These are phyloP conservation scores for Goffeauzyma gilvescens DNA, from an alignment of 768 basidiomycete genomes.

Conservation along the genomic window DNA sequence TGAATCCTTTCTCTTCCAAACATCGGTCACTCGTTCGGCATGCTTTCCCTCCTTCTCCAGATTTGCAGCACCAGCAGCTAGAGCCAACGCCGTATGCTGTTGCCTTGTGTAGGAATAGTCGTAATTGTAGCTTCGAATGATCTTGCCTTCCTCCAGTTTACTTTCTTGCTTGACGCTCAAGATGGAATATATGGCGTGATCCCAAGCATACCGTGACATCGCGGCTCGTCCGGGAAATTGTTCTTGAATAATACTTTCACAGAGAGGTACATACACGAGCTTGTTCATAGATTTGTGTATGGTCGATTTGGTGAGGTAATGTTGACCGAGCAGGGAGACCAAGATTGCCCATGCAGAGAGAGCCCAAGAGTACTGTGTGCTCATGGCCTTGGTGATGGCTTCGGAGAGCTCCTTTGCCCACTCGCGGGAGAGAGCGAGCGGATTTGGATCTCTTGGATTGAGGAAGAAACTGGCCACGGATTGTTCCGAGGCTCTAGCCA, in stretches of 20 bases:
- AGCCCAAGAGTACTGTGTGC: slow-evolving; percentile 23
- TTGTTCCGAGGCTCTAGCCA: not conserved
- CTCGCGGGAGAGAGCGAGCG: not conserved
- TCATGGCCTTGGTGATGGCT: slow-evolving; percentile 18
- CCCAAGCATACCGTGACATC: slow-evolving; percentile 21
- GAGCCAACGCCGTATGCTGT: not conserved
- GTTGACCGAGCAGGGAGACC: slow-evolving; percentile 22
- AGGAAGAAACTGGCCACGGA: not conserved
- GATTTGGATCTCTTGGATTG: not conserved
- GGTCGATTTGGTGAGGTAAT: slow-evolving; percentile 16
- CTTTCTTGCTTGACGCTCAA: slow-evolving; percentile 13
- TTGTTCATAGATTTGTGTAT: slow-evolving; percentile 17
- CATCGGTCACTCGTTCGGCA: too few relatives aligned
- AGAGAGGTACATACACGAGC: slow-evolving; percentile 23
- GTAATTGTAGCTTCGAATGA: slow-evolving; percentile 7
- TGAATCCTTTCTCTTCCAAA: too few relatives aligned
- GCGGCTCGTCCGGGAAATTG: not conserved
- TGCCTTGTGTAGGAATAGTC: not conserved
- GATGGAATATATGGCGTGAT: slow-evolving; percentile 27
- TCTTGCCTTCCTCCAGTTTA: too few relatives aligned
- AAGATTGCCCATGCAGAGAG: slow-evolving; percentile 24
- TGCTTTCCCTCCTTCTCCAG: too few relatives aligned
- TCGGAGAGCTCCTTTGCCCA: too few relatives aligned
- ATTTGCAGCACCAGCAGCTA: slow-evolving; percentile 14
- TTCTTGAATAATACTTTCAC: slow-evolving; percentile 13